Conservation (phyloP, 2,329 filamentous ascomycete genomes). For the Harringtonia lauricola region DNA sequence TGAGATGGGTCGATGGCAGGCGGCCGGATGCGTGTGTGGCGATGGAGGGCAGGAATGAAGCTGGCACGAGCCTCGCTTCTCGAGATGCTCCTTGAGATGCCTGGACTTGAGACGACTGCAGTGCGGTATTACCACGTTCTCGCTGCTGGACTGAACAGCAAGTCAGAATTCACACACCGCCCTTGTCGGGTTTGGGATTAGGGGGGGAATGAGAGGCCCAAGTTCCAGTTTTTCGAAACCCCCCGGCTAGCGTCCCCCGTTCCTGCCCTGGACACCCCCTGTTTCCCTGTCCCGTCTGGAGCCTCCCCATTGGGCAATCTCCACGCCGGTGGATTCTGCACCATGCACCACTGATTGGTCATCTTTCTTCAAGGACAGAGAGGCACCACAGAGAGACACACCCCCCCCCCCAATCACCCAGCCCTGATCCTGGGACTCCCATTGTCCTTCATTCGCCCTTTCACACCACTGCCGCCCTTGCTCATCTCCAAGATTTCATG, state of each 20-base stretch:
- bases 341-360: constrained; percentile 14
- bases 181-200: constrained; percentile 10
- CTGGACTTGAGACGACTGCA: no score
- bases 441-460: constrained; percentile 8
- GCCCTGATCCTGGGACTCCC: constrained; percentile 7
- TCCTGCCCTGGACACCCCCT: not conserved
- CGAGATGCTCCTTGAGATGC: no score
- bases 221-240: constrained; percentile 11
- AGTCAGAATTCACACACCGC: constrained; percentile 10
- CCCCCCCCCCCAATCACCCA: constrained; percentile 1
- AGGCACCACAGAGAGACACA: constrained; percentile 36
- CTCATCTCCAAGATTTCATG: constrained; percentile 11
- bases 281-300: constrained; percentile 27
- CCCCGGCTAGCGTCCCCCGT: constrained; percentile 9
- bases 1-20: no score
- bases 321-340: constrained; percentile 25
- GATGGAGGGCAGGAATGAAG: no score
- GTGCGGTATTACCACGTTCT: no score
- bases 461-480: constrained; percentile 3
- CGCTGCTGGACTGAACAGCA: no score
- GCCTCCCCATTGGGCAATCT: constrained; percentile 39
- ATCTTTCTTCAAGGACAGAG: no score
- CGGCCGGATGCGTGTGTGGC: no score
- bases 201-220: constrained; percentile 3
- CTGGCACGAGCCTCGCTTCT: no score